A percentile compares a stretch with the other conserved stretches of the same genome.
Evolutionary conservation across 495 filamentous ascomycete genomes (phyloP).

Genomic region (Talaromyces wortmannii): DNA sequence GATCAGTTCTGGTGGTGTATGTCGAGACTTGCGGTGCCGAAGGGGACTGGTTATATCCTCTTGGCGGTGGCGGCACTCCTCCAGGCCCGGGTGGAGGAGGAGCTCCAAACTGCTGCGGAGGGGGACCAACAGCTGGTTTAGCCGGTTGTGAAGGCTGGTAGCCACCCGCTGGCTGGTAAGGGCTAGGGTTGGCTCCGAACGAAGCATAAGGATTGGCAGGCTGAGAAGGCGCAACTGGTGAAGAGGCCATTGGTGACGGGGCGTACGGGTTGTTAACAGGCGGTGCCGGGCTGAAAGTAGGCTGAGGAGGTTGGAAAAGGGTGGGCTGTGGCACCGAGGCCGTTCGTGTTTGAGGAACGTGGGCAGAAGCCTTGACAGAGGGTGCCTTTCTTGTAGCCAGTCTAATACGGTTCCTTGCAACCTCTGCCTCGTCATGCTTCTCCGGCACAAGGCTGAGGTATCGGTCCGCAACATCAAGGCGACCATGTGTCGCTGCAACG

Average conservation of each 20-base stretch:
- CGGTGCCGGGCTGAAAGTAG: constrained; percentile 21
- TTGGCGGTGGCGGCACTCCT: constrained; percentile 51
- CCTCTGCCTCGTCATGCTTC: constrained; percentile 81
- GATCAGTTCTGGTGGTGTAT: constrained; percentile 62
- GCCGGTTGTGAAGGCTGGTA: constrained; percentile 44
- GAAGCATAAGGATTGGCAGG: constrained; percentile 59
- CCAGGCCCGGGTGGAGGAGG: constrained; percentile 26
- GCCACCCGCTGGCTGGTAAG: constrained; percentile 29
- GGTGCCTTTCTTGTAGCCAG: constrained; percentile 69
- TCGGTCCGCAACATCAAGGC: constrained; percentile 77
- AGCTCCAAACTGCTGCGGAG: constrained; percentile 32
- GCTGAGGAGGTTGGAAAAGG: constrained; percentile 29
- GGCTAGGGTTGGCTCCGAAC: constrained; percentile 21
- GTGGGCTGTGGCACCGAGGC: constrained; percentile 19
- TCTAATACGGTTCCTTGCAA: constrained; percentile 79
- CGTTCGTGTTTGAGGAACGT: constrained; percentile 19
- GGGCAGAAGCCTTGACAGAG: constrained; percentile 11
- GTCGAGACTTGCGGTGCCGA: constrained; percentile 45
- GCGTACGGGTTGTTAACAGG: constrained; percentile 31
- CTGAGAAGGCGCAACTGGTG: constrained; percentile 28
- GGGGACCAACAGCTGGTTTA: constrained; percentile 18
- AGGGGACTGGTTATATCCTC: constrained; percentile 51
- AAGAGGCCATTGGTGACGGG: constrained; percentile 22
- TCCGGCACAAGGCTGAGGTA: constrained; percentile 85
- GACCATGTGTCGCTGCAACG: constrained; percentile 84